These are phyloP conservation scores for Dactylellina haptotyla DNA, from an alignment of 2,329 filamentous ascomycete genomes.

Conservation along the genomic window DNA sequence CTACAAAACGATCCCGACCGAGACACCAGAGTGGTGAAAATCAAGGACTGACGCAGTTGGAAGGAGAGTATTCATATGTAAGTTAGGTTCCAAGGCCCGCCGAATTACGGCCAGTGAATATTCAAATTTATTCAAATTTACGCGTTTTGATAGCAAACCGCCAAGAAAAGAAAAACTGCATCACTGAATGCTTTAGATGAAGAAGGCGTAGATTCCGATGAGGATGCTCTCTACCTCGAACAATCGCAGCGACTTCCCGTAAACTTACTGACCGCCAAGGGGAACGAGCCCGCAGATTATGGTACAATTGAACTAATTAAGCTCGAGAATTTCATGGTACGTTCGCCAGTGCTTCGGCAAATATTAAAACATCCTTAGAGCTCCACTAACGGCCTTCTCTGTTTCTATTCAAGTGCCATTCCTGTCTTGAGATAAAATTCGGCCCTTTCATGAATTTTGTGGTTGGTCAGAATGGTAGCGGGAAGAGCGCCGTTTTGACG, in stretches of 20 bases:
- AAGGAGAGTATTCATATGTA: background rate
- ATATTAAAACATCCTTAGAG: background rate
- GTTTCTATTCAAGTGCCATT: constrained; percentile 73
- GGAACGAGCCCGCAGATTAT: constrained; percentile 46
- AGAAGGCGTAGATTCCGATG: constrained; percentile 16
- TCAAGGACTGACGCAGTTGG: background rate
- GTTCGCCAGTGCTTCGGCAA: background rate
- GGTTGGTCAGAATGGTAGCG: constrained; percentile 95
- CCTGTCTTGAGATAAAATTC: constrained; percentile 80
- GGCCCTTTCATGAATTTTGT: constrained; percentile 98
- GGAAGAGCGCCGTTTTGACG: constrained; percentile 94
- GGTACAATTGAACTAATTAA: constrained; percentile 39
- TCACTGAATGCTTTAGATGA: background rate
- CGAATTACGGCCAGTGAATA: background rate
- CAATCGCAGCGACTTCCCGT: constrained; percentile 31
- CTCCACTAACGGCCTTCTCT: background rate
- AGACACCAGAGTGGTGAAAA: background rate
- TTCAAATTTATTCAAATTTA: background rate
- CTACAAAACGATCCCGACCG: constrained; percentile 24
- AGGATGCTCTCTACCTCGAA: constrained; percentile 43
- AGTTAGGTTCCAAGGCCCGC: constrained; percentile 3
- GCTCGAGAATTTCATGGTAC: constrained; percentile 51
- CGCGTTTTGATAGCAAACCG: background rate
- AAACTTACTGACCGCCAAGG: background rate
- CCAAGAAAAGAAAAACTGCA: constrained; percentile 31